These are phyloP conservation scores for Apophysomyces ossiformis DNA, from an alignment of 371 early-diverging fungal genomes.

Conservation along the genomic window DNA sequence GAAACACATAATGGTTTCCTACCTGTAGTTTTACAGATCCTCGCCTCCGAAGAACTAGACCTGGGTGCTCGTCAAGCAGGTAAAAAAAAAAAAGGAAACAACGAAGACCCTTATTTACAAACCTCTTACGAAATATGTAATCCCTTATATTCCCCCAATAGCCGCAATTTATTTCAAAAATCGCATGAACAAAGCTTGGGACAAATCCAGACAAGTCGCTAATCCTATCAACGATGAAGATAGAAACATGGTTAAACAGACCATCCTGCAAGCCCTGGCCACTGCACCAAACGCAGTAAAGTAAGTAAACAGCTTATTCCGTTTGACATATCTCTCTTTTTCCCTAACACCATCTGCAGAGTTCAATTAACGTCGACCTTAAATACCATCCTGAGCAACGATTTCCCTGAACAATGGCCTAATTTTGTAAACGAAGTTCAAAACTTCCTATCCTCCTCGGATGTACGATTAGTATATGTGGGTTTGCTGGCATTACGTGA, in stretches of 20 bases:
- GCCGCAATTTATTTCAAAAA: slow-evolving; percentile 97
- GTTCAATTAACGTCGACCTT: slow-evolving; percentile 78
- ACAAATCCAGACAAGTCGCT: slow-evolving; percentile 41
- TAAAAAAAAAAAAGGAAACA: slow-evolving; percentile 30
- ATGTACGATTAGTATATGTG: slow-evolving; percentile 67
- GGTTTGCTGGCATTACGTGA: slow-evolving; percentile 81
- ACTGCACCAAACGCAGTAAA: slow-evolving; percentile 70
- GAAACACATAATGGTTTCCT: slow-evolving; percentile 68
- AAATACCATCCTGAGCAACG: slow-evolving; percentile 66
- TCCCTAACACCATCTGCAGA: slow-evolving; percentile 34
- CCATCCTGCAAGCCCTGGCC: slow-evolving; percentile 77
- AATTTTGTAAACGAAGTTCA: slow-evolving; percentile 71
- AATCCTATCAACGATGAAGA: slow-evolving; percentile 71
- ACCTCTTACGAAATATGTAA: neutral
- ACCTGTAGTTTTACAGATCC: slow-evolving; percentile 72
- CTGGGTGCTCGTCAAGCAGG: slow-evolving; percentile 79
- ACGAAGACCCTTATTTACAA: neutral
- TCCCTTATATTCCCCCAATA: slow-evolving; percentile 23
- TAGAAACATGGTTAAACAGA: slow-evolving; percentile 65
- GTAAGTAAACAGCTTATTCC: slow-evolving; percentile 40
- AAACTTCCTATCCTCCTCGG: slow-evolving; percentile 65
- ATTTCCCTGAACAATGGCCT: slow-evolving; percentile 86
- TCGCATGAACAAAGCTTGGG: slow-evolving; percentile 78
- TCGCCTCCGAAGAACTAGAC: slow-evolving; percentile 65
- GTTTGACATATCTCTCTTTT: neutral